Base-by-base conservation (phyloP, 2,329 filamentous ascomycete species). In the Penicillium sp. region DNA sequence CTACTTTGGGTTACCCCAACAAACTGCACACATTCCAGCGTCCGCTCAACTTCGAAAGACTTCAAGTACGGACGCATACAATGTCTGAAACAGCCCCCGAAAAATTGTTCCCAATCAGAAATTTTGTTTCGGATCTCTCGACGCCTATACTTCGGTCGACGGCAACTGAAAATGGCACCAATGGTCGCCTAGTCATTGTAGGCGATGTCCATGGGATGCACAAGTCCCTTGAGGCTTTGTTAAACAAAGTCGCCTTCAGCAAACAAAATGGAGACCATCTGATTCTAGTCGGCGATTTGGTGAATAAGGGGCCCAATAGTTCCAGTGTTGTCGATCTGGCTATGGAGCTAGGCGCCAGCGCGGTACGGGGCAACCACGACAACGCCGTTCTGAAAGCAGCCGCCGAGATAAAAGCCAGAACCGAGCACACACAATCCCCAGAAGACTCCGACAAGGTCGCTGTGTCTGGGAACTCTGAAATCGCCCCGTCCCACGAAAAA, bases 301-400 rank as follows among this genome's bases (percentile, higher is more conserved):
- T 59, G 47, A 65, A 61, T 29, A 65, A 65, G 53, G 63, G 61
- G 1, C 60, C 61, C 16, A 60, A 65, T 45, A 64, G 60, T 16
- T 22, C 58, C 14, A 58, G 61, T 10, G 61, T 64, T 14, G 32
- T 65, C 6, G 63, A 64, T 34, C 43, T 64, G 14, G 63, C 58
- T 7, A 60, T 64, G 3, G 52, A 56, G 39, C 49, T 65, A 18
- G 61, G 54, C 16, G 63, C 63, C 21, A 64, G 57, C 46, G 61
- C 61, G 24, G 63, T 65, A 27, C 43, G 63, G 59, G 63, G 63
- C 34, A 65, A 65, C 44, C 63, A 65, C 29, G 63, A 65, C 9
- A 64, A 65, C 55, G 63, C 63, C 14, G 61, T 65, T 39, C 52
- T 65, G 2, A 52, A 63, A 48, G 61, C 63, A 1, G 55, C 60